A percentile compares a stretch with the other conserved stretches of the same genome.
Conservation (phyloP, 1,284 basidiomycete species). For the Ganoderma sinense region DNA sequence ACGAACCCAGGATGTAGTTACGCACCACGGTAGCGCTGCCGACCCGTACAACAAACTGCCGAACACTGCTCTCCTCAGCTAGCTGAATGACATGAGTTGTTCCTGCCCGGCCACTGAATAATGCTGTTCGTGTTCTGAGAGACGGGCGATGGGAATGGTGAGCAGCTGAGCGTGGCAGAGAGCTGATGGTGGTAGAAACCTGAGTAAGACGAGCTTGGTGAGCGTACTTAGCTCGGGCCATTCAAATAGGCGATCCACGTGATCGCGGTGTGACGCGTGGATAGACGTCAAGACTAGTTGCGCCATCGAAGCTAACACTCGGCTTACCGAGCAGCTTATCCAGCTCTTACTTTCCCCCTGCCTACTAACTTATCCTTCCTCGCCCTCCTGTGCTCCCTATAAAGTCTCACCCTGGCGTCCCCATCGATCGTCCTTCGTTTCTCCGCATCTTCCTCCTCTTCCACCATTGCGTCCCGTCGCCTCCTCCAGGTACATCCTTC, state of each 20-base stretch:
- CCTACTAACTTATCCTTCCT: slow-evolving; percentile 7
- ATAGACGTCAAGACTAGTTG: slow-evolving; percentile 11
- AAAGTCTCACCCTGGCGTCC: slow-evolving; percentile 29
- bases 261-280: slow-evolving; percentile 23
- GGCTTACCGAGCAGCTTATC: slow-evolving; percentile 12
- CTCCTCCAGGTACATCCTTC: slow-evolving; percentile 25
- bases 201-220: neutral
- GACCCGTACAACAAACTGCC: too few species aligned
- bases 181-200: neutral
- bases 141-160: neutral
- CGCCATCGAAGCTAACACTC: slow-evolving; percentile 14
- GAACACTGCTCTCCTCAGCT: too few species aligned
- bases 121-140: neutral
- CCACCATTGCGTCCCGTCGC: slow-evolving; percentile 30
- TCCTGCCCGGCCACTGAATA: neutral
- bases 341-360: slow-evolving; percentile 7
- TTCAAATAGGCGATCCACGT: slow-evolving; percentile 13
- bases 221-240: neutral
- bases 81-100: neutral
- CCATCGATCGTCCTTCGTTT: slow-evolving; percentile 29
- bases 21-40: too few species aligned
- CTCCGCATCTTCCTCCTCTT: slow-evolving; percentile 5
- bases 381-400: slow-evolving; percentile 7
- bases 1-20: too few species aligned
- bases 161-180: neutral